Conservation (phyloP, 2,329 filamentous ascomycete species). For the Aspergillus brasiliensis region DNA sequence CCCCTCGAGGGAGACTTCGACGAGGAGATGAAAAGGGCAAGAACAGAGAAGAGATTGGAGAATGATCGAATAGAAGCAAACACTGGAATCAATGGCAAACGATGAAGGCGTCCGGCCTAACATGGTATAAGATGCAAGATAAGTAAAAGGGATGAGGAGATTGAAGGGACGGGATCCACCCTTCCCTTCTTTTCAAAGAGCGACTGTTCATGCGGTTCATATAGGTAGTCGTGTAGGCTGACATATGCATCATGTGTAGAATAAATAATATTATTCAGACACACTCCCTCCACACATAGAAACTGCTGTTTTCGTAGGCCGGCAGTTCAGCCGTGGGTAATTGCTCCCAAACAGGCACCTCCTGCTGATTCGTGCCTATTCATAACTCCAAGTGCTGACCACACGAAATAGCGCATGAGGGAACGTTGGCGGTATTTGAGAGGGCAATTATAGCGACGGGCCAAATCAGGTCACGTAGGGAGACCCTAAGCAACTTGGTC, state of each 20-base stretch:
- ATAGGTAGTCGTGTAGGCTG: constrained; percentile 21
- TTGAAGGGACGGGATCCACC: constrained; percentile 4
- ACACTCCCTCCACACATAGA: not conserved
- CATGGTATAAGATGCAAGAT: constrained; percentile 4
- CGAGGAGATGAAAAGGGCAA: constrained; percentile 9
- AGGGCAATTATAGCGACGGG: not conserved
- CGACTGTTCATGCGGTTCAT: constrained; percentile 24
- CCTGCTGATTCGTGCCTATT: not conserved
- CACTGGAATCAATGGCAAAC: not conserved
- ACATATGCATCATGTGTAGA: constrained; percentile 25
- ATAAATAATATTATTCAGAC: not conserved
- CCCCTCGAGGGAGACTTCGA: constrained; percentile 9
- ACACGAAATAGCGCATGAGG: not conserved
- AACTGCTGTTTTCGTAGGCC: not conserved
- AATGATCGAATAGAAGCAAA: constrained; percentile 1
- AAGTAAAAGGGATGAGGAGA: not conserved
- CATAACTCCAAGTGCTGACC: not conserved
- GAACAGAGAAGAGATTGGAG: constrained; percentile 8
- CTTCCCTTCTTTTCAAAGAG: constrained; percentile 5
- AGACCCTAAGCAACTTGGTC: not conserved
- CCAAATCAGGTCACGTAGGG: not conserved
- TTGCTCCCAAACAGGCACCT: not conserved
- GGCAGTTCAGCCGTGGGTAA: not conserved
- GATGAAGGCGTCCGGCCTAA: not conserved
- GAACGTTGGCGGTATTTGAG: not conserved